Evolutionary conservation across 192 early-diverging fungal species (phyloP).

Genomic region (Martensiomyces pterosporus): DNA sequence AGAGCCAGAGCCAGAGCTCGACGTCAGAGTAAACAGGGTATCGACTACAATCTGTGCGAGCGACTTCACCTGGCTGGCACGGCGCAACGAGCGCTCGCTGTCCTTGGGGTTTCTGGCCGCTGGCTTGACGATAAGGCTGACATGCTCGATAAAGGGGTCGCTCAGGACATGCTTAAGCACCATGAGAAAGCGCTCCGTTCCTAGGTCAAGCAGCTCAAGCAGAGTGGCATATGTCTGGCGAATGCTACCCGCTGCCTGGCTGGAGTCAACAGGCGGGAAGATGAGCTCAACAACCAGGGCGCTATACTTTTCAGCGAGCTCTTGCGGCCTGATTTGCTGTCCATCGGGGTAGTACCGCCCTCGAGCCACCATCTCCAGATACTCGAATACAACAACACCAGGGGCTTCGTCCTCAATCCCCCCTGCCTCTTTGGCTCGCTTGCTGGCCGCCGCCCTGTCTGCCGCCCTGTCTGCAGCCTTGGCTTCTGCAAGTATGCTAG

Average conservation of each 20-base stretch:
- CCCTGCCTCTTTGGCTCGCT: not conserved
- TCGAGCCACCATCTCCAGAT: conserved; percentile 41
- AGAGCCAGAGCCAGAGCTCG: not conserved
- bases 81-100: conserved; percentile 36
- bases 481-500: conserved; percentile 18
- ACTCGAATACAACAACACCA: conserved; percentile 34
- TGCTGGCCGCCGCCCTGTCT: not conserved
- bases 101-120: not conserved
- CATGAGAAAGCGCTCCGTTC: conserved; percentile 25
- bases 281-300: conserved; percentile 27
- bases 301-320: conserved; percentile 36
- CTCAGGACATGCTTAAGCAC: conserved; percentile 26
- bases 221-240: conserved; percentile 17
- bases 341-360: conserved; percentile 40
- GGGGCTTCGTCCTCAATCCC: conserved; percentile 21
- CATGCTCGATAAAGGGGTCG: conserved; percentile 36
- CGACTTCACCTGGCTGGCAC: conserved; percentile 48
- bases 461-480: not conserved
- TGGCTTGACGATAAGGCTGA: conserved; percentile 43
- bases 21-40: conserved; percentile 21
- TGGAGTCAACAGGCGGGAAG: conserved; percentile 20
- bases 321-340: conserved; percentile 25
- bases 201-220: conserved; percentile 19
- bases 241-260: not conserved
- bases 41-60: conserved; percentile 40